Evolutionary conservation across 139 green algal genomes (phyloP), one percentile per base, ranked within the genome.

Genomic region (Micractinium conductrix): DNA sequence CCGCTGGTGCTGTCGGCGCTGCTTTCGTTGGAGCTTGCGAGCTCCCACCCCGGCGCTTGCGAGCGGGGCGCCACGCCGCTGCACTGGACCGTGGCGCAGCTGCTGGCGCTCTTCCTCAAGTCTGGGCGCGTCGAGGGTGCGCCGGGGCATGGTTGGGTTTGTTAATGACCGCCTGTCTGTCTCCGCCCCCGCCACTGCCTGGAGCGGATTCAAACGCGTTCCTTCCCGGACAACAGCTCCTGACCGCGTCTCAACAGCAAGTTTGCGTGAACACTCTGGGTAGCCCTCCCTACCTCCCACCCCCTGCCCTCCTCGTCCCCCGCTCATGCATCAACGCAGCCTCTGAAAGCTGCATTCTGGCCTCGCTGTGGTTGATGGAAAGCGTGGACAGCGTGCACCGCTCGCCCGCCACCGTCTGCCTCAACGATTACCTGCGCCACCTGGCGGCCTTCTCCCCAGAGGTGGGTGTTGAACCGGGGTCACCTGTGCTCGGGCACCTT

Each of bases 311-410:
- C 53, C 37, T 22, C 10, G 17, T 58, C 16, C 12, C 48, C 12
- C 48, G 48, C 12, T 16, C 60, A 21, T 6, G n/a, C n/a, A n/a
- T n/a, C n/a, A n/a, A n/a, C 81, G 72, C 81, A 86, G 81, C 81
- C 55, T 50, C 30, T 1, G 81, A 86, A n/a, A 26, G 26, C 4
- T 21, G 22, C 6, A 22, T 86, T 55, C 81, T 86, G 42, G 72
- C 81, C 71, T 33, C 19, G n/a, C 81, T 86, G 72, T 86, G 81
- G 81, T 7, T 81, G 40, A 55, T 81, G n/a, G 81, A 86, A 24
- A 42, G 30, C 8, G 43, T 48, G 42, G 58, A 65, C 1, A 78
- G 67, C 72, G 62, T 48, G 28, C 50, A 33, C 22, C 81, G 81
- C 53, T 65, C 38, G 7, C 58, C 81, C 1, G 71, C 69, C 55